phyloP scores from a whole-genome alignment of 1,284 basidiomycete genomes.

The Psilocybe mexicana region DNA sequence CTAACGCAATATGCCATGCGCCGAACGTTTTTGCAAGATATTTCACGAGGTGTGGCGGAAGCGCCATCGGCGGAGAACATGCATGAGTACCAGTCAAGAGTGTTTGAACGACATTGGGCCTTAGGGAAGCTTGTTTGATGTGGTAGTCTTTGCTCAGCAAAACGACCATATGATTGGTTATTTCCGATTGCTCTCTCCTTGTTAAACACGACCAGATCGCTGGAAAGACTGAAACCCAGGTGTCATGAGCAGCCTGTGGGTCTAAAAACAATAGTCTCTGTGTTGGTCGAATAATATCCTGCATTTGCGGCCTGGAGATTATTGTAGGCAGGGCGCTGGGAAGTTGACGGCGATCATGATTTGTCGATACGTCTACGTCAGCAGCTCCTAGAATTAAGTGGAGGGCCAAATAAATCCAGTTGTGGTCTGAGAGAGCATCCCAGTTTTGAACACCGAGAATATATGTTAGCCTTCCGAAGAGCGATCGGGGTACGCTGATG shows the following conservation, averaged over 20 bases:
- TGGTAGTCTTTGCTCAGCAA: slow-evolving; percentile 95
- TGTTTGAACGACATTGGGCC: slow-evolving; percentile 96
- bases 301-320: slow-evolving; percentile 50
- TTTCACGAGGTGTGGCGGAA: slow-evolving; percentile 95
- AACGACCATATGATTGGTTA: slow-evolving; percentile 89
- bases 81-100: slow-evolving; percentile 84
- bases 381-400: slow-evolving; percentile 86
- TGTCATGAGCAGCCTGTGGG: slow-evolving; percentile 73
- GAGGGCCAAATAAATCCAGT: slow-evolving; percentile 94
- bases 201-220: slow-evolving; percentile 88
- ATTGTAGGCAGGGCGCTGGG: slow-evolving; percentile 34
- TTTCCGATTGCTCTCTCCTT: slow-evolving; percentile 85
- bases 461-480: slow-evolving; percentile 86
- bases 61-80: slow-evolving; percentile 83
- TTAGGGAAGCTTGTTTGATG: slow-evolving; percentile 82
- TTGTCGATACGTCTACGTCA: slow-evolving; percentile 61
- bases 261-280: slow-evolving; percentile 87
- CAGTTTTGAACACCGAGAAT: slow-evolving; percentile 94
- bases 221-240: slow-evolving; percentile 92
- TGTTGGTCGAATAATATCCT: slow-evolving; percentile 72
- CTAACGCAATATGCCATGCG: slow-evolving; percentile 91
- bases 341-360: slow-evolving; percentile 38
- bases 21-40: slow-evolving; percentile 96
- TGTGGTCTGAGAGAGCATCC: slow-evolving; percentile 91
- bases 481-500: slow-evolving; percentile 81